Conservation (phyloP, 371 early-diverging fungal species). For the Mortierella sp. region DNA sequence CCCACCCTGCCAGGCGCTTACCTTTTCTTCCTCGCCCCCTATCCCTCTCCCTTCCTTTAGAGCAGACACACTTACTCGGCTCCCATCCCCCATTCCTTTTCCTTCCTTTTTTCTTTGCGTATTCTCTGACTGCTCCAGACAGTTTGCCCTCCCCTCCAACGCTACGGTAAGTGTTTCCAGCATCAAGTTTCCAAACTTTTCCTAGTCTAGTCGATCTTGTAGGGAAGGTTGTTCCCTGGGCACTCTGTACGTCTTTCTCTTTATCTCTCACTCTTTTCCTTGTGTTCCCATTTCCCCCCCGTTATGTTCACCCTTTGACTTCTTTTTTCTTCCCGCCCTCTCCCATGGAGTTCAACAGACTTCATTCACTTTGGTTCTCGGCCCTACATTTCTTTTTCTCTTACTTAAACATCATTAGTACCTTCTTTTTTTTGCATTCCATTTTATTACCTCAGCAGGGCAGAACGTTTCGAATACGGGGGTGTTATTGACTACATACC, state of each 20-base stretch:
- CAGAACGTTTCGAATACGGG: background rate
- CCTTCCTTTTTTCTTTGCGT: slow-evolving; percentile 4
- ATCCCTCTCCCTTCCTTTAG: background rate
- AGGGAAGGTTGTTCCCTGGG: background rate
- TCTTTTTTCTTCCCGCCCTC: background rate
- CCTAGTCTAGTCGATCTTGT: background rate
- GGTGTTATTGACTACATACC: no score
- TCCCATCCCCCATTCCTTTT: background rate
- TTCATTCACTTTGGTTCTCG: background rate
- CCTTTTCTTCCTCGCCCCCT: background rate
- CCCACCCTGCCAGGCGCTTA: background rate
- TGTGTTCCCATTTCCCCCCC: background rate
- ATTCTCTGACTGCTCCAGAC: background rate
- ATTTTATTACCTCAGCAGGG: background rate
- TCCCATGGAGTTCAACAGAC: background rate
- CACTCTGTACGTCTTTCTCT: background rate
- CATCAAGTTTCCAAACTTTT: background rate
- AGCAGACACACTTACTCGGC: background rate
- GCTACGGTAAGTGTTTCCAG: background rate
- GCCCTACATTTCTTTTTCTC: slow-evolving; percentile 15
- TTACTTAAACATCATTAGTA: background rate
- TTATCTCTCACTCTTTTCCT: background rate
- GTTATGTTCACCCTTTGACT: background rate
- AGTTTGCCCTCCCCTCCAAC: background rate
- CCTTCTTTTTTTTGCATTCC: no score